These are phyloP conservation scores for Ceratobasidium sp. DNA, from an alignment of 1,284 basidiomycete genomes.

Conservation along the genomic window DNA sequence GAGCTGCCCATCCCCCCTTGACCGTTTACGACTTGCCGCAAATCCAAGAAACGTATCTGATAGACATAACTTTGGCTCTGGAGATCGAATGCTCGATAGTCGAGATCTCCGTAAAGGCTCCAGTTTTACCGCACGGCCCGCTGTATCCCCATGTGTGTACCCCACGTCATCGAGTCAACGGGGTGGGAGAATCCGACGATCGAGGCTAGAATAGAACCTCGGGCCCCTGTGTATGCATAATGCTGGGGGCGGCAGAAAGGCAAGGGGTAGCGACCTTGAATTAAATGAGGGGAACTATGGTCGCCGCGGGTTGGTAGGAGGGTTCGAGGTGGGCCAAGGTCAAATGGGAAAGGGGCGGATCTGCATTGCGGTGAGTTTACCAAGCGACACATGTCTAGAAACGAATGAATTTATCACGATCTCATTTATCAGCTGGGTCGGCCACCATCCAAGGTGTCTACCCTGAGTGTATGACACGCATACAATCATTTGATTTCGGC, in stretches of 20 bases:
- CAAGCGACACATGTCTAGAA: not conserved
- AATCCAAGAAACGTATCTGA: too few species aligned
- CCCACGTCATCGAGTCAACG: conserved; percentile 5
- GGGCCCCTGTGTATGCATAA: not conserved
- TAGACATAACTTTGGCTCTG: too few species aligned
- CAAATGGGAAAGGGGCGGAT: conserved; percentile 2
- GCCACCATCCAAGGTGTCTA: too few species aligned
- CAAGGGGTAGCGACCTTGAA: too few species aligned
- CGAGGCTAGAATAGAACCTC: not conserved
- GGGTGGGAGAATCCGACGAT: not conserved
- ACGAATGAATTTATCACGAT: not conserved
- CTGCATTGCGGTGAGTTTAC: not conserved
- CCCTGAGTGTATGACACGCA: too few species aligned
- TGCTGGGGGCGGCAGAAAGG: not conserved
- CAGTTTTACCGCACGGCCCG: not conserved
- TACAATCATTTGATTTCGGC: too few species aligned
- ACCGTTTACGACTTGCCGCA: not conserved
- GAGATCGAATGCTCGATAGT: too few species aligned
- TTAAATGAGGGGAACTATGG: not conserved
- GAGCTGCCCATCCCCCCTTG: not conserved
- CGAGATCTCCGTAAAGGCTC: not conserved
- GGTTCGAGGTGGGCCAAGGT: not conserved
- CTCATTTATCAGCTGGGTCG: not conserved
- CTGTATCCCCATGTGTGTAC: not conserved
- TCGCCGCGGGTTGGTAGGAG: not conserved